Percentiles rank a stretch among this genome's conserved stretches.
Conservation (phyloP, 2,329 filamentous ascomycete species). For the Paecilomyces formosus region DNA sequence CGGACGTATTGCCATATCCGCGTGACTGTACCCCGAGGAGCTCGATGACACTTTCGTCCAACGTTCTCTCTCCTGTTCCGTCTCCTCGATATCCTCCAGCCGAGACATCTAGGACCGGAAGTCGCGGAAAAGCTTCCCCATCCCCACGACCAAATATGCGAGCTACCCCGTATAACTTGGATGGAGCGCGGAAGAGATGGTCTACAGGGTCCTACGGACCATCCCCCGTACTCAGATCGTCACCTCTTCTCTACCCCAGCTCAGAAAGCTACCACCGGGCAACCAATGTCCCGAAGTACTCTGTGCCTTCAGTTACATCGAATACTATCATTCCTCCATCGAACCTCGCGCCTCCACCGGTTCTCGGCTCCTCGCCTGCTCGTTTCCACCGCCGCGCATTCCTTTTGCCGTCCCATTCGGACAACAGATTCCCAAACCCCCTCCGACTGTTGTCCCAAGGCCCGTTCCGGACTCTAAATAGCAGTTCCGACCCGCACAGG, state of each 20-base stretch:
- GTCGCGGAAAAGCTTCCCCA: constrained; percentile 63
- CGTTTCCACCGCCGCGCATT: constrained; percentile 10
- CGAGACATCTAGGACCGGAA: constrained; percentile 46
- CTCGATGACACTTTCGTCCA: constrained; percentile 60
- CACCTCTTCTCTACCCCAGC: constrained; percentile 55
- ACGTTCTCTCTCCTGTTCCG: constrained; percentile 63
- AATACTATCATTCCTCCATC: constrained; percentile 32
- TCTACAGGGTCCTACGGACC: constrained; percentile 67
- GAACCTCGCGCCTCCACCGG: constrained; percentile 1
- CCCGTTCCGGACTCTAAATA: constrained; percentile 65
- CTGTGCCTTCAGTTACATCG: constrained; percentile 40
- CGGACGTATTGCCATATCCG: constrained; percentile 56
- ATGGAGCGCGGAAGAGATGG: constrained; percentile 65
- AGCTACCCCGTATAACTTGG: constrained; percentile 63
- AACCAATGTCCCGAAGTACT: constrained; percentile 47
- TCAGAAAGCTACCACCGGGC: constrained; percentile 45
- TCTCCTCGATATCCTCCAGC: constrained; percentile 62
- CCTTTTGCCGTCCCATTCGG: constrained; percentile 43
- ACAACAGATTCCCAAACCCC: constrained; percentile 51
- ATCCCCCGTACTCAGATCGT: constrained; percentile 47
- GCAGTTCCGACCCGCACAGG: constrained; percentile 64
- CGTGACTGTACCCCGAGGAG: constrained; percentile 57
- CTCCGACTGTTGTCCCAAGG: constrained; percentile 59
- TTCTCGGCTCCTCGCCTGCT: background rate
- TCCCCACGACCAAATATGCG: constrained; percentile 62